phyloP scores from a whole-genome alignment of 208 protist species.

The Leishmania arabica region DNA sequence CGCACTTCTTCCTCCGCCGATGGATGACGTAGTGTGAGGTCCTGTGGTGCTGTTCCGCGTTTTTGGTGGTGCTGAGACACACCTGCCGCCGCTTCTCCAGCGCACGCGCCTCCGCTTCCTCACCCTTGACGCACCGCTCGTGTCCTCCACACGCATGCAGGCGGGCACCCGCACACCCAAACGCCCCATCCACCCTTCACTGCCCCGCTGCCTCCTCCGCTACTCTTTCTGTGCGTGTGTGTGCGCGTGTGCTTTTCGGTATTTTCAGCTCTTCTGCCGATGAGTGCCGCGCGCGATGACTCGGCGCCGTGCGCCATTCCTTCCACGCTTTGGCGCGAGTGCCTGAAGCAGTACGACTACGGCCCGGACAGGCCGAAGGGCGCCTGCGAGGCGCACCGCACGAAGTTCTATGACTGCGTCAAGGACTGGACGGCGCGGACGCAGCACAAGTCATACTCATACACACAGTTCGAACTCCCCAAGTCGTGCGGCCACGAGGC shows the following conservation, averaged over 20 bases:
- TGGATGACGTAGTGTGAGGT: neutral
- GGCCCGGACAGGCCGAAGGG: constrained; percentile 67
- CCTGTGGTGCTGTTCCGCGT: neutral
- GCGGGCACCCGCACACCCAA: neutral
- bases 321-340: constrained; percentile 80
- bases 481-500: constrained; percentile 64
- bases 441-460: constrained; percentile 47
- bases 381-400: constrained; percentile 73
- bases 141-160: neutral
- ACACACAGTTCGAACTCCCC: constrained; percentile 64
- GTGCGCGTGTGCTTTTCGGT: neutral
- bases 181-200: neutral
- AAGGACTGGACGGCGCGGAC: constrained; percentile 69
- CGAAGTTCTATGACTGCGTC: constrained; percentile 78
- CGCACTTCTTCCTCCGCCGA: neutral
- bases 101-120: neutral
- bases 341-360: constrained; percentile 89
- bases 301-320: constrained; percentile 67
- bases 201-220: neutral
- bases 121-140: neutral
- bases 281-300: constrained; percentile 15
- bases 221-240: neutral
- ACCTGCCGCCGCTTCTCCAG: neutral
- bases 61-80: neutral
- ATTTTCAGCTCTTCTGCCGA: neutral